A percentile compares a stretch with the other conserved stretches of the same genome.
Conservation (phyloP, 495 filamentous ascomycete genomes). For the Hyaloscypha finlandica region DNA sequence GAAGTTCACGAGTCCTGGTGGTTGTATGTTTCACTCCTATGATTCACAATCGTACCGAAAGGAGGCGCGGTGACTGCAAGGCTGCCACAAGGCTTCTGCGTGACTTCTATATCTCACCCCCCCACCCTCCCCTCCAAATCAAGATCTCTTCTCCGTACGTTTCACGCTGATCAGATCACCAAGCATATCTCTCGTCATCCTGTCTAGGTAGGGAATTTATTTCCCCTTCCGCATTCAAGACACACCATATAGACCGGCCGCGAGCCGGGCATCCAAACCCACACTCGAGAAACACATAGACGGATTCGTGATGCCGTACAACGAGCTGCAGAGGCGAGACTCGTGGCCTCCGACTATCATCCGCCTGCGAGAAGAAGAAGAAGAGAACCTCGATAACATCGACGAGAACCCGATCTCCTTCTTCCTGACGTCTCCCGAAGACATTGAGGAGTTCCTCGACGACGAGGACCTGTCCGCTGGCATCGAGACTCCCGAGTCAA, state of each 20-base stretch:
- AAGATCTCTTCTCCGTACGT: not conserved
- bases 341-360: constrained; percentile 35
- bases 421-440: constrained; percentile 33
- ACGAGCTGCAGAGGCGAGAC: constrained; percentile 30
- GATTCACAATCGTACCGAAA: constrained; percentile 18
- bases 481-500: constrained; percentile 29
- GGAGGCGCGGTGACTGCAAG: constrained; percentile 10
- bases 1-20: not conserved
- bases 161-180: constrained; percentile 8
- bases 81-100: constrained; percentile 28
- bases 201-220: not conserved
- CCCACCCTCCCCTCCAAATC: constrained; percentile 2
- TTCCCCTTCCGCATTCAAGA: not conserved
- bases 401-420: constrained; percentile 34
- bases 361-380: constrained; percentile 18
- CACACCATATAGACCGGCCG: constrained; percentile 30
- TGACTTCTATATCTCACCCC: constrained; percentile 28
- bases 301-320: constrained; percentile 30
- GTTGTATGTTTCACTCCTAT: constrained; percentile 20
- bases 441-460: constrained; percentile 23
- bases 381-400: constrained; percentile 17
- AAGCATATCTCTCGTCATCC: constrained; percentile 7
- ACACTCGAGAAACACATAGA: not conserved
- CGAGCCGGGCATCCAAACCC: constrained; percentile 26
- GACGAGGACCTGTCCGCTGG: constrained; percentile 33